phyloP scores from a whole-genome alignment of 139 green algal species.

The Trebouxia sp. region DNA sequence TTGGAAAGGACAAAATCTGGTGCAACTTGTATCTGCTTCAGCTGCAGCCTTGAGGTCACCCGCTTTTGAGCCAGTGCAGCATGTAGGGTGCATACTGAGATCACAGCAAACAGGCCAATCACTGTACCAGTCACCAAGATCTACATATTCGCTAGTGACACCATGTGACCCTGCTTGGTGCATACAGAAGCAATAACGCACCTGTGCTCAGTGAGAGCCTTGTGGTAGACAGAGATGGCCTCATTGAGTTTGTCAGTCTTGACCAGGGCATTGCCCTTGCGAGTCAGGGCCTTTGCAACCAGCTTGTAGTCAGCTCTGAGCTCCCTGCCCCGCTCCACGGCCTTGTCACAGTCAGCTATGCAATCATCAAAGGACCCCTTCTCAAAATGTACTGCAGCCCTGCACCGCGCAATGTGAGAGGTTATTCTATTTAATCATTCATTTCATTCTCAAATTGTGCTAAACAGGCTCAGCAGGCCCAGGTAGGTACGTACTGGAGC shows the following conservation, averaged over 20 bases:
- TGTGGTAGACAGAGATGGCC: slow-evolving; percentile 85
- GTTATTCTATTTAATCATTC: slow-evolving; percentile 2
- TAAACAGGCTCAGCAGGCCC: too few relatives aligned
- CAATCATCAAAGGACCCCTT: slow-evolving; percentile 78
- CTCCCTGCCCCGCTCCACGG: slow-evolving; percentile 81
- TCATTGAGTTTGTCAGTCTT: slow-evolving; percentile 79
- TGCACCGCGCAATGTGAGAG: slow-evolving; percentile 5
- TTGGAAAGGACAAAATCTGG: too few relatives aligned
- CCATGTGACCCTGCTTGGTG: too few relatives aligned
- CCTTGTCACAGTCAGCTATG: slow-evolving; percentile 87
- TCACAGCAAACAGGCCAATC: too few relatives aligned
- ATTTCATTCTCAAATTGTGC: slow-evolving; percentile 6
- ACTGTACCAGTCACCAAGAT: too few relatives aligned
- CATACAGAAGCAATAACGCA: background rate
- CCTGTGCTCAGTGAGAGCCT: slow-evolving; percentile 92
- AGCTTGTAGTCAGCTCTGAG: slow-evolving; percentile 92
- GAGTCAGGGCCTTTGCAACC: slow-evolving; percentile 84
- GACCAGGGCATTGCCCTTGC: slow-evolving; percentile 90
- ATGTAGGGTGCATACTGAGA: too few relatives aligned
- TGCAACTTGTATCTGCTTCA: too few relatives aligned
- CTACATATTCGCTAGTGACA: too few relatives aligned
- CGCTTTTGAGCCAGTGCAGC: too few relatives aligned
- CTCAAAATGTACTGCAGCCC: slow-evolving; percentile 93
- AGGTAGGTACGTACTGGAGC: too few relatives aligned
- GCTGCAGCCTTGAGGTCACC: too few relatives aligned